Base-by-base conservation (phyloP, 1,284 basidiomycete genomes). In the Puccinia coronata region DNA sequence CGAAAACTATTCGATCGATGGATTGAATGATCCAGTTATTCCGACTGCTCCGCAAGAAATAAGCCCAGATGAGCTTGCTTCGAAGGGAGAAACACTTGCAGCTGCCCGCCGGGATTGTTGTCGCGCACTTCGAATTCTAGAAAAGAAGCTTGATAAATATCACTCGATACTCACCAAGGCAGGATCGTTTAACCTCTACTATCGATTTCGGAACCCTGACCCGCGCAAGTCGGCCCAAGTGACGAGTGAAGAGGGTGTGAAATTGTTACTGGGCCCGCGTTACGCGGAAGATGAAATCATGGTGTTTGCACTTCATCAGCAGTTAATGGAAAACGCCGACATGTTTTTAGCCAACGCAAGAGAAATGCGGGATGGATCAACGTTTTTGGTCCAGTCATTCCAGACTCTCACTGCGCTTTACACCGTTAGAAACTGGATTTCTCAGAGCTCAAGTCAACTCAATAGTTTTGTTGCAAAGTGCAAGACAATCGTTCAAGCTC, bases 351-450 rank as follows among this genome's bases (percentile, higher is more conserved):
- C 91, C 0, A 89, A 91, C 74, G 86, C 88, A 31, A 86, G 87
- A 43, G 87, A 88, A 51, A 93, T 93, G 86, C 88, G 90, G 59
- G 84, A 87, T 18, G 88, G 88, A 3, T 90, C 91, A 72, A 87
- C 84, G 0, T 95, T 96, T 87, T 85, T 89, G 51, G 90, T 96
- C 53, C 91, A 95, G 2, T 92, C 93, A 0, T 86, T 87, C 41
- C 87, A 87, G 0, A 90, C 94, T 55, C 87, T 93, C 0, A 84
- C 89, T 25, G 89, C 89, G 55, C 85, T 95, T 36, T 79, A 88
- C n/a, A 85, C 84, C 0, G 90, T 95, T 2, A 86, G 86, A 20
- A 84, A 87, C 0, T 90, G 93, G 90, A 87, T 89, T 20, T 86
- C 87, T 28, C 84, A 84, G 11, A 39, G 81, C 9, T 72, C 82